Percentiles rank a stretch among this genome's conserved stretches.
Conservation (phyloP, 371 early-diverging fungal genomes). For the Mucor irregularis region DNA sequence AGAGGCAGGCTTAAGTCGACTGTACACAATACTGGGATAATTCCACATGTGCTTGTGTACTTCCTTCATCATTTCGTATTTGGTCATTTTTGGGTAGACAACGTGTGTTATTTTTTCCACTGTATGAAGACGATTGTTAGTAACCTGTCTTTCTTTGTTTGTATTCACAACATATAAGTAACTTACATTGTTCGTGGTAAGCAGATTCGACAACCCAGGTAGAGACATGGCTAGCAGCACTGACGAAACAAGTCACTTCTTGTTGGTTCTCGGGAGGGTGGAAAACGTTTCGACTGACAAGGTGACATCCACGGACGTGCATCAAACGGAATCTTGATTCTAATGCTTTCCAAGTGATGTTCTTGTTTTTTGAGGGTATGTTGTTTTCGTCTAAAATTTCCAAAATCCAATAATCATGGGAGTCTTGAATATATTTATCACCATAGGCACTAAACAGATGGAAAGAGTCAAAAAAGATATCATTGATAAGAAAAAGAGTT, state of each 20-base stretch:
- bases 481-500: neutral
- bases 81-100: conserved; percentile 11
- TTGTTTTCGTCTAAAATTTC: conserved; percentile 21
- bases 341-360: conserved; percentile 15
- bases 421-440: conserved; percentile 20
- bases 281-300: conserved; percentile 28
- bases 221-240: conserved; percentile 54
- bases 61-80: conserved; percentile 26
- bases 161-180: neutral
- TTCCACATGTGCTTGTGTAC: conserved; percentile 31
- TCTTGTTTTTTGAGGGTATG: conserved; percentile 21
- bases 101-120: conserved; percentile 12
- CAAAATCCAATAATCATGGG: conserved; percentile 35
- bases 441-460: conserved; percentile 28
- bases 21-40: conserved; percentile 21
- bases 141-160: too few relatives aligned
- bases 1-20: conserved; percentile 18
- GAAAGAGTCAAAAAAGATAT: neutral
- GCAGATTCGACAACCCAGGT: conserved; percentile 62
- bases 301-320: conserved; percentile 54
- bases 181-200: conserved; percentile 32
- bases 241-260: conserved; percentile 83
- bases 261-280: conserved; percentile 66
- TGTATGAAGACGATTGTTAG: too few relatives aligned
- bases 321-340: conserved; percentile 63